Conservation (phyloP, 495 filamentous ascomycete genomes). For the Neurospora pannonica region DNA sequence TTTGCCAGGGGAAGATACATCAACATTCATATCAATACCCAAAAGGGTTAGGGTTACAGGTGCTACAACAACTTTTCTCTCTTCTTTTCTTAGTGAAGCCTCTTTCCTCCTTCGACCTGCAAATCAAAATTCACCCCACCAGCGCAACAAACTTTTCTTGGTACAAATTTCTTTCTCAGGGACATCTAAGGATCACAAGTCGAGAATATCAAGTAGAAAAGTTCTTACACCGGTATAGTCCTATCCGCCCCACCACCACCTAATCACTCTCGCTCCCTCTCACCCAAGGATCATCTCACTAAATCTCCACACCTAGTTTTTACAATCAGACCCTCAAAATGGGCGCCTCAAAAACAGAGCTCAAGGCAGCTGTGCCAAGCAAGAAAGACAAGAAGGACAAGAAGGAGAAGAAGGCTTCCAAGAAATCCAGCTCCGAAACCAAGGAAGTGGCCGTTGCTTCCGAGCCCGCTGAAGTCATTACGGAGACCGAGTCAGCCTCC, state of each 20-base stretch:
- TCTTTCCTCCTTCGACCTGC: slow-evolving; percentile 1
- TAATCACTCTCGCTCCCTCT: background rate
- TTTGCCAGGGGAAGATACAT: background rate
- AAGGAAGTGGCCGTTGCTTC: background rate
- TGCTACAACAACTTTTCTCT: background rate
- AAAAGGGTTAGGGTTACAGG: slow-evolving; percentile 3
- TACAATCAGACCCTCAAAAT: background rate
- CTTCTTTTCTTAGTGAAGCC: background rate
- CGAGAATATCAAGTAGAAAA: background rate
- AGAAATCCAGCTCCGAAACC: slow-evolving; percentile 1
- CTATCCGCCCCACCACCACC: background rate
- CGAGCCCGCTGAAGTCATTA: background rate
- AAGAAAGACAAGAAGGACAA: background rate
- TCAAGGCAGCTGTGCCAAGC: background rate
- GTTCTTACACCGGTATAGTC: background rate
- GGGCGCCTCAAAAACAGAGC: background rate
- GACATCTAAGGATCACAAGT: background rate
- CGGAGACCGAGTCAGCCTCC: background rate
- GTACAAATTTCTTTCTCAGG: background rate
- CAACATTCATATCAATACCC: background rate
- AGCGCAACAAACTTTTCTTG: background rate
- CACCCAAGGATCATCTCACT: background rate
- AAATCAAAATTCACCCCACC: background rate
- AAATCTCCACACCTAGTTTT: background rate
- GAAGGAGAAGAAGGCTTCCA: slow-evolving; percentile 5